Evolutionary conservation across 257 asterid species (phyloP).

Genomic region (Solanum virginianum): DNA sequence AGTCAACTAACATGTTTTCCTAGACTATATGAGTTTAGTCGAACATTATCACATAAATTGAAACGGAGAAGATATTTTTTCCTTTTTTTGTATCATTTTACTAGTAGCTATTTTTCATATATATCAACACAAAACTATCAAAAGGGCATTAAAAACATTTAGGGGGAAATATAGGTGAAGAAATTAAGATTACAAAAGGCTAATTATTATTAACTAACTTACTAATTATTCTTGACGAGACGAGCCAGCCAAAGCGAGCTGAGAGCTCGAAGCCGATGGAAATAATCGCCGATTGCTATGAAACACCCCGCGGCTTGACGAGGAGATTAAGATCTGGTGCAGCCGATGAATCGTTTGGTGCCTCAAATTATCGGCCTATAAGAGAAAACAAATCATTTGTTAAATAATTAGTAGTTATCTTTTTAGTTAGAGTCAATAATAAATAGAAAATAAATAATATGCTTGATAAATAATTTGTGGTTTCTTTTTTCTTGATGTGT

Average conservation of each 20-base stretch:
- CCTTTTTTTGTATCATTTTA: not conserved
- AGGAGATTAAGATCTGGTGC: constrained; percentile 52
- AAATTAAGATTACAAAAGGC: constrained; percentile 1
- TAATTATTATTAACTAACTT: not conserved
- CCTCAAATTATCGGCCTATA: constrained; percentile 73
- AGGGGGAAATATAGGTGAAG: not conserved
- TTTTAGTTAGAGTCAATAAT: not conserved
- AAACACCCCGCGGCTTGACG: constrained; percentile 67
- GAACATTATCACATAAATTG: not conserved
- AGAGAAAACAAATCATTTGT: not conserved
- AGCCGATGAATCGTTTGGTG: constrained; percentile 58
- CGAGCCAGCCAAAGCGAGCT: constrained; percentile 75
- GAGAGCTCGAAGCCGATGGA: constrained; percentile 82
- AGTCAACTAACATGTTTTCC: not conserved
- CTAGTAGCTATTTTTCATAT: not conserved
- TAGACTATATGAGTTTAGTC: not conserved
- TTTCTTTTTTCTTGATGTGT: accelerated
- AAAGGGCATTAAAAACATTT: not conserved
- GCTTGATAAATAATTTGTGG: not conserved
- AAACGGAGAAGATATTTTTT: not conserved
- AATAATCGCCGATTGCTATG: constrained; percentile 61
- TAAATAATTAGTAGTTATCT: not conserved
- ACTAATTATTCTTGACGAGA: constrained; percentile 30
- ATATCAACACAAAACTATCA: constrained; percentile 20
- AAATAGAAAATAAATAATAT: not conserved